phyloP scores from a whole-genome alignment of 2,329 filamentous ascomycete genomes.

The Penicillium thymicola region DNA sequence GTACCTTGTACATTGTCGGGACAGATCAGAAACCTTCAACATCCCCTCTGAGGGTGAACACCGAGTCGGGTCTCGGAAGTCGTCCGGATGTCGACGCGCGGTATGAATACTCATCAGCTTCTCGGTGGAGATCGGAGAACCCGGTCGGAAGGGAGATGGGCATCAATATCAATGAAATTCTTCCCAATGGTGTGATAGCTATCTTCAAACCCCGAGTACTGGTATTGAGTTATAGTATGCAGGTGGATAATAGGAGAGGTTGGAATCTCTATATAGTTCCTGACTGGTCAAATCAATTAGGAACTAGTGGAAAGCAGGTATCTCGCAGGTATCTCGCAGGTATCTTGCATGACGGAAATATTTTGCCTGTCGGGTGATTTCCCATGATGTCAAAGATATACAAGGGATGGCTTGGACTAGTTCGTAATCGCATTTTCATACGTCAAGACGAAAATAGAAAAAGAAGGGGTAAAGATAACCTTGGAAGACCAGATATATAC shows the following conservation, averaged over 20 bases:
- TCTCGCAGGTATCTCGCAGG: not conserved
- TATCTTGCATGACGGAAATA: conserved; percentile 4
- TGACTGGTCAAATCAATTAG: not conserved
- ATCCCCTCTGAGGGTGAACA: not conserved
- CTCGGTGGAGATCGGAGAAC: not conserved
- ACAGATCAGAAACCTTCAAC: not conserved
- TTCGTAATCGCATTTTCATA: not conserved
- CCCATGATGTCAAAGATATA: conserved; percentile 1
- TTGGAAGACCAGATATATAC: not conserved
- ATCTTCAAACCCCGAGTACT: not conserved
- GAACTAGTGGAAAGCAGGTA: not conserved
- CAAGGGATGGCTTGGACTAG: conserved; percentile 4
- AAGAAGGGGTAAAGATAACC: not conserved
- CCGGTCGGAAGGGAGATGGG: not conserved
- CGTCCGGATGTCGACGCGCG: too few species aligned
- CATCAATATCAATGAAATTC: not conserved
- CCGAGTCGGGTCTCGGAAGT: not conserved
- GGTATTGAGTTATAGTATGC: not conserved
- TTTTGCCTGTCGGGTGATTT: conserved; percentile 9
- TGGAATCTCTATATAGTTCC: not conserved
- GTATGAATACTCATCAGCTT: not conserved
- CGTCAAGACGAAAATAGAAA: not conserved
- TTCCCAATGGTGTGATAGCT: not conserved
- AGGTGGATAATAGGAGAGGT: not conserved
- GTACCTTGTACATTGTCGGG: conserved; percentile 3